Evolutionary conservation across 2,329 filamentous ascomycete species (phyloP), one percentile per base, ranked within the genome.

Genomic region (Pseudocercospora macadamiae): DNA sequence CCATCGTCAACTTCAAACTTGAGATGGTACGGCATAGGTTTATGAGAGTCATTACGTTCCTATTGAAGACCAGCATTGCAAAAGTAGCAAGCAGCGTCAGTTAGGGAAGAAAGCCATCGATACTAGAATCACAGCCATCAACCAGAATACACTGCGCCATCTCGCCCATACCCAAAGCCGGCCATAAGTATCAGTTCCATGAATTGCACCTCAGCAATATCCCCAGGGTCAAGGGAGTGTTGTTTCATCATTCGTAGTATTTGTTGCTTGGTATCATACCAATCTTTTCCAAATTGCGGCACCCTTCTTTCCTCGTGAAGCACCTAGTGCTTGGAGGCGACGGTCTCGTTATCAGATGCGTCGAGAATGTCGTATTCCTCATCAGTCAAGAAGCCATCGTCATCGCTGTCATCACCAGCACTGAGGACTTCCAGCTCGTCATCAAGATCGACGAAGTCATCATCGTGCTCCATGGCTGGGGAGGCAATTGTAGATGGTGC

Each of bases 331-430:
- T 45, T 49, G 21, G 60, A 71, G 19, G 70, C 68, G 39, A 74
- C 67, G 44, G 72, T 75, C 68, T 97, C 93, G 74, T 96, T 90
- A 66, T 97, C 93, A 59, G 91, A 96, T 42, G 92, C 93, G 78
- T 97, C 92, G 45, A 97, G 86, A 65, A 97, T 93, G 70, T 99
- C 95, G 74, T 97, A 99, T 78, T 99, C 95, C 75, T 97, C 95
- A 64, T 99, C 95, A 0, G 95, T 97, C 81, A 96, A 78, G 81
- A 96, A 97, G 10, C 88, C 90, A 60, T 89, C 79, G 19, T 85
- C 82, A 34, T 80, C 79, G 80, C 83, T 86, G 47, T 88, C 87
- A n/a, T 86, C 85, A 32, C 79, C 80, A 30, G 75, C 78, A 61
- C 79, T 71, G 34, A 75, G 65, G 18, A 74, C 70, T 62, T 75